Conservation (phyloP, 257 asterid species). For the Solanum tacnaense region DNA sequence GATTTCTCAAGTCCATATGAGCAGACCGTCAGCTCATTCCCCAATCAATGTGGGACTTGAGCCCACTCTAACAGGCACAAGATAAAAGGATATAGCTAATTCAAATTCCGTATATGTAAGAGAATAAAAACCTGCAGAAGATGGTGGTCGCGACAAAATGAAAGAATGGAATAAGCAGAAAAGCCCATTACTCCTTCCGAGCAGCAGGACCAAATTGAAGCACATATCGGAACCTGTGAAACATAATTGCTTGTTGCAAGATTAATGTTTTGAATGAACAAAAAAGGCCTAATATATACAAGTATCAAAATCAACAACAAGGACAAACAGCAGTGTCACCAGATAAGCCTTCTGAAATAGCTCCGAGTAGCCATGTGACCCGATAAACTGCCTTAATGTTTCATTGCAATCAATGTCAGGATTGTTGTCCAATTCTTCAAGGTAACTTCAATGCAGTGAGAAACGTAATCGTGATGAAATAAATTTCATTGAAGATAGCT, state of each 20-base stretch:
- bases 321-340: neutral
- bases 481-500: neutral
- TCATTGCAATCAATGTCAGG: neutral
- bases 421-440: neutral
- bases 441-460: neutral
- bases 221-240: constrained; percentile 65
- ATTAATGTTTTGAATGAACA: neutral
- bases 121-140: constrained; percentile 56
- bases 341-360: neutral
- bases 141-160: constrained; percentile 73
- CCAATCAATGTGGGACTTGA: too few species aligned
- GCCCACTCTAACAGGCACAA: too few species aligned
- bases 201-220: constrained; percentile 87
- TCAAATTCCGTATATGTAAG: neutral
- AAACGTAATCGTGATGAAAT: neutral
- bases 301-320: neutral
- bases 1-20: too few species aligned
- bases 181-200: constrained; percentile 64
- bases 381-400: neutral
- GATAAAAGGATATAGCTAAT: too few species aligned
- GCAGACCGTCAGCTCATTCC: too few species aligned
- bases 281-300: neutral
- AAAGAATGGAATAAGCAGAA: constrained; percentile 72
- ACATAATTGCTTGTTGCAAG: neutral
- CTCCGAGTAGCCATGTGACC: neutral